Evolutionary conservation across 1,139 yeast genomes (phyloP), one percentile per base, ranked within the genome.

Genomic region (Magnusiomyces starmeri): DNA sequence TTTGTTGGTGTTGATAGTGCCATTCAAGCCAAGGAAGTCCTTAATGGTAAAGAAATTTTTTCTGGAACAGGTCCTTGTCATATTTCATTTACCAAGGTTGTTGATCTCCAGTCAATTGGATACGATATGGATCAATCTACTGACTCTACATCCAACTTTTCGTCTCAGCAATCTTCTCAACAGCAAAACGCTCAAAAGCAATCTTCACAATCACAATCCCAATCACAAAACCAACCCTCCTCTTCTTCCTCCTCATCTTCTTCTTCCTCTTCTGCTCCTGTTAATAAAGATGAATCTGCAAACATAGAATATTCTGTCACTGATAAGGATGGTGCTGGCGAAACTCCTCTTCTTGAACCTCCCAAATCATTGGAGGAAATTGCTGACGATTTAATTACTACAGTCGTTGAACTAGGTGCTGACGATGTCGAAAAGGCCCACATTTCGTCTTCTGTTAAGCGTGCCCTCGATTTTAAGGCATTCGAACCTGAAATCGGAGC

Each of bases 21-120:
- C 12, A 80, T 85, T 75, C 77, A 75, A 46, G 87, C 95, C 48
- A 83, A 83, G 62, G 84, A 85, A 4, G 79, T 75, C 48, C 77
- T 89, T 62, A 85, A 85, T 62, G 95, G 89, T 57, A 81, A 83
- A 60, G 97, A 90, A 64, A 74, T 92, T 41, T 78, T 82, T 56
- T 85, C 90, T 1, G 96, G 95, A 29, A 56, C 67, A 35, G 76
- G 75, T 2, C 70, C 73, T 14, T 63, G 71, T 45, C 57, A 67
- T 7, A 70, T 73, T 25, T 70, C 73, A 10, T 73, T 70, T 58
- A 75, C 75, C 29, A 70, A 69, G 51, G 66, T 67, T 4, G 50
- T 53, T 16, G 55, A 51, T 21, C 41, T 46, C 49, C 46, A 18
- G 32, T 16, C 24, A n/a, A 20, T 18, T 43, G 39, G 39, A 7